Base-by-base conservation (phyloP, 345 rosid species). In the Moringa oleifera region DNA sequence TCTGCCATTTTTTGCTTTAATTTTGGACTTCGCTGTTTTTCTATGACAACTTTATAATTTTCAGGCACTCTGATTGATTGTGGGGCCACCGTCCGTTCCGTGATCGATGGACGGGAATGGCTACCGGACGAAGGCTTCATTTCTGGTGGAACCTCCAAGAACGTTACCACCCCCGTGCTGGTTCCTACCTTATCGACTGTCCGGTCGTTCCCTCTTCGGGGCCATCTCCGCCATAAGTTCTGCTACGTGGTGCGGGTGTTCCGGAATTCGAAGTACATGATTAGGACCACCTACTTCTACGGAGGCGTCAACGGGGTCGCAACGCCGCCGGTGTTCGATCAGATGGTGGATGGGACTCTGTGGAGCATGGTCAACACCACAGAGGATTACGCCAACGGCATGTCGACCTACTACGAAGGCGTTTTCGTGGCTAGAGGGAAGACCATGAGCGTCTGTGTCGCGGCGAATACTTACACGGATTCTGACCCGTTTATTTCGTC, bases 401-500 rank as follows among this genome's bases (percentile, higher is more conserved):
- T 57, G 57, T 62, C 84, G 22, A 73, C 91, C 41, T 82, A 80
- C 45, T 94, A 88, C 64, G 99, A 94, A 71, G 97, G 87, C 16
- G 79, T 90, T 37, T 94, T 94, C 68, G 1, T 77, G 62, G 83
- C 95, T n/a, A 77, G 65, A 61, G 95, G 89, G 20, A 94, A 78
- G 79, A 78, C 81, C 4, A 85, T 88, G 73, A 88, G 91, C 73
- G 63, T 90, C 7, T 94, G 97, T 61, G 4, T 90, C 55, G 96
- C 79, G 67, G 74, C 83, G 0, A 88, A 94, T 63, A 22, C 79
- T 31, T 63, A 82, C 52, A 94, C 99, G 6, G 79, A 74, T 22
- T 90, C 95, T 6, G 90, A 90, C 77, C 95, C 95, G 21, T 94
- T 94, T 75, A 82, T 94, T 70, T 88, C 96, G n/a, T 88, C 89